Percentiles rank a stretch among this genome's conserved stretches.
Evolutionary conservation across 2,329 filamentous ascomycete genomes (phyloP).

Genomic region (Aspergillus fumigatus): DNA sequence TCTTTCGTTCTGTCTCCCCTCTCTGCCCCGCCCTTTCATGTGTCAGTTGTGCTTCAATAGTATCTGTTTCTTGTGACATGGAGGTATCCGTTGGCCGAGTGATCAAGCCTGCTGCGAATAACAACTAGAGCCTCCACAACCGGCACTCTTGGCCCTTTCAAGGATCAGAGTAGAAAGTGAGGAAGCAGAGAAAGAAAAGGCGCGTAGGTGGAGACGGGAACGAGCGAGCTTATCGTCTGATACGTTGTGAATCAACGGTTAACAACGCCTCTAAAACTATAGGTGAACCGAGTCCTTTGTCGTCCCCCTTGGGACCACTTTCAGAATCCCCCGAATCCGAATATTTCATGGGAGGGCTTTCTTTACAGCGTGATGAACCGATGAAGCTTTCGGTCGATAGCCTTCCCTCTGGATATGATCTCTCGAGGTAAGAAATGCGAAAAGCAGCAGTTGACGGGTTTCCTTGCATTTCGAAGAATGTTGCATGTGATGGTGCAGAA

Average conservation of each 20-base stretch:
- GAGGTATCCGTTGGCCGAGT: not conserved
- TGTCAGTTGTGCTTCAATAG: not conserved
- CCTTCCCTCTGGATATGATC: slow-evolving; percentile 63
- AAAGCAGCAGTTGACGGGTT: slow-evolving; percentile 5
- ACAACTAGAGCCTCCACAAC: not conserved
- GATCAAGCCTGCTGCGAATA: not conserved
- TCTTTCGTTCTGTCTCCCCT: slow-evolving; percentile 2
- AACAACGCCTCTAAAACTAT: slow-evolving; percentile 9
- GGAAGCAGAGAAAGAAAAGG: not conserved
- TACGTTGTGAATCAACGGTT: slow-evolving; percentile 3
- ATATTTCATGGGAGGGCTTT: slow-evolving; percentile 44
- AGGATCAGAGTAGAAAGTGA: not conserved
- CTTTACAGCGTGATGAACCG: slow-evolving; percentile 51
- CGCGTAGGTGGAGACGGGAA: not conserved
- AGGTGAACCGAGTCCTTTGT: slow-evolving; percentile 39
- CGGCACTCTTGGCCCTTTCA: not conserved
- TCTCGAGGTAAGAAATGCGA: slow-evolving; percentile 62
- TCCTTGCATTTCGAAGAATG: slow-evolving; percentile 14
- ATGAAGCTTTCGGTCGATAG: slow-evolving; percentile 75
- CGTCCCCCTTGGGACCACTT: slow-evolving; percentile 33
- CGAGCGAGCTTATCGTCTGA: not conserved
- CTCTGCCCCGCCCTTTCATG: not conserved
- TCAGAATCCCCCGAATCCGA: slow-evolving; percentile 34
- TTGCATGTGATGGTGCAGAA: slow-evolving; percentile 4
- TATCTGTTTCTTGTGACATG: not conserved